Percentiles rank a stretch among this genome's conserved stretches.
phyloP scores from a whole-genome alignment of 1,139 yeast species.

The Geotrichum reessii region DNA sequence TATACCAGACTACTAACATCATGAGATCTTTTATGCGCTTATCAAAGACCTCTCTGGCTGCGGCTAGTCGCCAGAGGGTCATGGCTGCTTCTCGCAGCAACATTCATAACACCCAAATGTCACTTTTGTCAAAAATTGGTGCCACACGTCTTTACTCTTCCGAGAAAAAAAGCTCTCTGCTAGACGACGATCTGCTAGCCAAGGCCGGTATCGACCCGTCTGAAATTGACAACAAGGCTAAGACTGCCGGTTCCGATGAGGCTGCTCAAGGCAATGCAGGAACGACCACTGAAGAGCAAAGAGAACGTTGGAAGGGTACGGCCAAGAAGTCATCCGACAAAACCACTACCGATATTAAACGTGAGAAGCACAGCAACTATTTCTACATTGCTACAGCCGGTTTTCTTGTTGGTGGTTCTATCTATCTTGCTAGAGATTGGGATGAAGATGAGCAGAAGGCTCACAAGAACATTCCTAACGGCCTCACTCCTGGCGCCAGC shows the following conservation, averaged over 20 bases:
- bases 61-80: slow-evolving; percentile 3
- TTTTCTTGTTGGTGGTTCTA: slow-evolving; percentile 57
- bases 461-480: slow-evolving; percentile 53
- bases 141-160: slow-evolving; percentile 7
- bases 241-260: slow-evolving; percentile 23
- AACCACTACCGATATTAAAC: slow-evolving; percentile 62
- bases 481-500: slow-evolving; percentile 55
- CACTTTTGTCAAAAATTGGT: background rate
- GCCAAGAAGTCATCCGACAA: slow-evolving; percentile 43
- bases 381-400: slow-evolving; percentile 47
- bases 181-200: slow-evolving; percentile 75
- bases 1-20: background rate
- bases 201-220: slow-evolving; percentile 75
- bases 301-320: slow-evolving; percentile 35
- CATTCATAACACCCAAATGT: background rate
- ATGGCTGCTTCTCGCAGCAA: background rate
- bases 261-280: slow-evolving; percentile 22
- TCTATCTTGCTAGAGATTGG: slow-evolving; percentile 82
- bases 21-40: slow-evolving; percentile 10
- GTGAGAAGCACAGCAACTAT: slow-evolving; percentile 38
- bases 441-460: slow-evolving; percentile 63
- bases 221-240: slow-evolving; percentile 29
- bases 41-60: slow-evolving; percentile 3
- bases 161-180: slow-evolving; percentile 45
- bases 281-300: slow-evolving; percentile 26